Conservation (phyloP, 2,329 filamentous ascomycete species). For the Cadophora luteo-olivacea region DNA sequence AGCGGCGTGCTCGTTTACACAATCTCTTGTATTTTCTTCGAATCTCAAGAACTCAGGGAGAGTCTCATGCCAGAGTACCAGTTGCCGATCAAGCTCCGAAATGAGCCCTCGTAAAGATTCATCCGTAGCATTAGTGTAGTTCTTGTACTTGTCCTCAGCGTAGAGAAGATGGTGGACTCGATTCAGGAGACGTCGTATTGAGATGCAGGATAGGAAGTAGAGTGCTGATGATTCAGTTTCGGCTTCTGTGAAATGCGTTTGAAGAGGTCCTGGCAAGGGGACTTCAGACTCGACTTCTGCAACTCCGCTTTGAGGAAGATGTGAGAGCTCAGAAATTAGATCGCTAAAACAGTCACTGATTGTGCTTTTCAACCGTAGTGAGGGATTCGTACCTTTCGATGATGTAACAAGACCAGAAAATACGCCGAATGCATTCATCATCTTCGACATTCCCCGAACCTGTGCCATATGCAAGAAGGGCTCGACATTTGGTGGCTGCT, state of each 20-base stretch:
- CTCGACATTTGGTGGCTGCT: conserved; percentile 56
- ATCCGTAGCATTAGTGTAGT: conserved; percentile 17
- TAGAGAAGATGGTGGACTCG: conserved; percentile 57
- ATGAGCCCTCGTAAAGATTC: conserved; percentile 29
- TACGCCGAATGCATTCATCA: conserved; percentile 55
- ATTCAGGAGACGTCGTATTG: conserved; percentile 55
- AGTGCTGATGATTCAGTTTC: conserved; percentile 53
- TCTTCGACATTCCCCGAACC: conserved; percentile 48
- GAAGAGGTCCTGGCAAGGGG: conserved; percentile 54
- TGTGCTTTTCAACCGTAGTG: neutral
- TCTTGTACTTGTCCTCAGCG: conserved; percentile 46
- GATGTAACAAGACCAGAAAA: conserved; percentile 63
- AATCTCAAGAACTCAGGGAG: conserved; percentile 53
- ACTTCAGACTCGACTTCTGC: conserved; percentile 58
- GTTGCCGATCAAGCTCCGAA: conserved; percentile 53
- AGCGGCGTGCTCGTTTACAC: conserved; percentile 51
- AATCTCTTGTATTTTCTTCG: conserved; percentile 43
- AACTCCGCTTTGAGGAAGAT: conserved; percentile 57
- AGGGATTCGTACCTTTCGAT: conserved; percentile 52
- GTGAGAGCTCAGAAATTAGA: conserved; percentile 58
- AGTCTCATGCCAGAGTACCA: conserved; percentile 57
- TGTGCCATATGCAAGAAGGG: conserved; percentile 54
- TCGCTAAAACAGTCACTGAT: conserved; percentile 46
- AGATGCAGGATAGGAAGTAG: conserved; percentile 61
- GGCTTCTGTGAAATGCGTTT: conserved; percentile 49